Percentiles rank a stretch among this genome's conserved stretches.
phyloP scores from a whole-genome alignment of 106 monocot genomes.

The Allium cepa region DNA sequence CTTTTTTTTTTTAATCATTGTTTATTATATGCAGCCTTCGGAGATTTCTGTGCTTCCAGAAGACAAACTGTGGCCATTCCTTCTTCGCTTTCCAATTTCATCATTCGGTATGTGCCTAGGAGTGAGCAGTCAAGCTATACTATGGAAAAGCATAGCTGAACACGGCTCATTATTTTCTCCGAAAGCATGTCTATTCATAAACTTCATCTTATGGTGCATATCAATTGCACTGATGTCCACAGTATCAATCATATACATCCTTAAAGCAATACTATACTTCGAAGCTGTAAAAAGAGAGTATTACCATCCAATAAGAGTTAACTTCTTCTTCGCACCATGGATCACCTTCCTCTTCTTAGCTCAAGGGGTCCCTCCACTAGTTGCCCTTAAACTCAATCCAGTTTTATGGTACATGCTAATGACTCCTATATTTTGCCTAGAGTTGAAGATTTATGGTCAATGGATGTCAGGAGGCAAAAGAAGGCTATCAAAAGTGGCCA shows the following conservation, averaged over 20 bases:
- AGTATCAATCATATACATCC: conserved; percentile 22
- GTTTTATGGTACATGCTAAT: conserved; percentile 50
- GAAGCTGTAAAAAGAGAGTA: conserved; percentile 62
- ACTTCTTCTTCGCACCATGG: conserved; percentile 74
- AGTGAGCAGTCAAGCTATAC: conserved; percentile 40
- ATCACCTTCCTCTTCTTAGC: conserved; percentile 47
- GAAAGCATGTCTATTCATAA: conserved; percentile 19
- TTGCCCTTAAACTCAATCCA: conserved; percentile 16
- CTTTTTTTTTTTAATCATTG: neutral
- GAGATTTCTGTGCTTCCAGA: conserved; percentile 43
- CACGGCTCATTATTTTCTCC: conserved; percentile 29
- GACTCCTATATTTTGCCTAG: conserved; percentile 50
- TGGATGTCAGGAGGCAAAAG: conserved; percentile 61
- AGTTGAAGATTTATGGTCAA: conserved; percentile 75
- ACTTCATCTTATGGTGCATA: conserved; percentile 44
- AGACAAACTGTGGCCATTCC: conserved; percentile 63
- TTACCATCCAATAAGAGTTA: conserved; percentile 49
- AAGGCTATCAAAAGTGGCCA: conserved; percentile 73
- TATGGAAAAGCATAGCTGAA: conserved; percentile 48
- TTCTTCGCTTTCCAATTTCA: conserved; percentile 50
- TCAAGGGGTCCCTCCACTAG: conserved; percentile 26
- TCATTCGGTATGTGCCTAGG: conserved; percentile 52
- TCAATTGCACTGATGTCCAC: conserved; percentile 26
- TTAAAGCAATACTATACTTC: conserved; percentile 51
- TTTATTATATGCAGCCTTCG: conserved; percentile 19